Percentiles rank a stretch among this genome's conserved stretches.
Evolutionary conservation across 768 basidiomycete genomes (phyloP).

Genomic region (Sporobolomyces phaffii): DNA sequence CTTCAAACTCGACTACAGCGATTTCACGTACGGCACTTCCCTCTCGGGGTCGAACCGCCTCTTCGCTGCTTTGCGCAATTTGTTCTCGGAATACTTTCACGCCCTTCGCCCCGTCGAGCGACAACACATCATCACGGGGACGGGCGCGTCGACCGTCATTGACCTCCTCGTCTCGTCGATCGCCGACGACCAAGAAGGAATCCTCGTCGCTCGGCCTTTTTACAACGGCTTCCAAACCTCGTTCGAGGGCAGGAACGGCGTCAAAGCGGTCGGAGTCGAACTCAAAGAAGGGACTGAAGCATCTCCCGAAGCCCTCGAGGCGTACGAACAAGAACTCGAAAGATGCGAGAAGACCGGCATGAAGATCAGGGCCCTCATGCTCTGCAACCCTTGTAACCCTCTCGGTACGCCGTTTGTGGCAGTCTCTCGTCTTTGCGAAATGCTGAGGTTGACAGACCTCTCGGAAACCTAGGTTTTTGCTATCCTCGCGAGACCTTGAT

Average conservation of each 20-base stretch:
- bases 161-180: conserved; percentile 22
- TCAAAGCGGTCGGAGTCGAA: conserved; percentile 33
- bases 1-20: conserved; percentile 16
- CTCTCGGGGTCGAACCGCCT: conserved; percentile 36
- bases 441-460: neutral
- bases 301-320: conserved; percentile 15
- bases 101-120: conserved; percentile 26
- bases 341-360: conserved; percentile 1
- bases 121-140: conserved; percentile 37
- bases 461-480: conserved; percentile 35
- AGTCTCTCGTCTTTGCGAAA: too few species aligned
- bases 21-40: conserved; percentile 30
- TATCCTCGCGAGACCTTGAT: conserved; percentile 38
- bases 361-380: conserved; percentile 31
- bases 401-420: too few species aligned
- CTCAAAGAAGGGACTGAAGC: conserved; percentile 26
- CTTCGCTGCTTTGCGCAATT: conserved; percentile 24
- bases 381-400: conserved; percentile 43
- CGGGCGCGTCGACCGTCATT: conserved; percentile 22
- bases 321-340: conserved; percentile 22
- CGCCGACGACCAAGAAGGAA: conserved; percentile 38
- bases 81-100: conserved; percentile 36
- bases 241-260: conserved; percentile 26
- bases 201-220: conserved; percentile 28
- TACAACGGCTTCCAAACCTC: conserved; percentile 36